Conservation (phyloP, 768 basidiomycete species). For the Suillus variegatus region DNA sequence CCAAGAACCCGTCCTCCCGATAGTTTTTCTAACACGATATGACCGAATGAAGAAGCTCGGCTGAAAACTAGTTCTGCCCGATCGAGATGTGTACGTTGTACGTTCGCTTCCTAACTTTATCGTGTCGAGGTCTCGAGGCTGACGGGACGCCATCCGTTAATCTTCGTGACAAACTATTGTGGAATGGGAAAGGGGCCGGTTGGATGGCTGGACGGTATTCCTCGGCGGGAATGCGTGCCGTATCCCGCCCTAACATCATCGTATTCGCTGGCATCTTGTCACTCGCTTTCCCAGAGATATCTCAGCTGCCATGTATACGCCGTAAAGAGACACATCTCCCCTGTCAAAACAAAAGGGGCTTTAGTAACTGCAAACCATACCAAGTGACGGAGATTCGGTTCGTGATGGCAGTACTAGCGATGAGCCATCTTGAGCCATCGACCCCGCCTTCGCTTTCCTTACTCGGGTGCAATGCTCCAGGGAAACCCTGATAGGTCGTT, state of each 20-base stretch:
- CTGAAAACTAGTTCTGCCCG: not conserved
- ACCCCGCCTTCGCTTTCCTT: constrained; percentile 3
- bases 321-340: not conserved
- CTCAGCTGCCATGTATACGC: not conserved
- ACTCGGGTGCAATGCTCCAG: not conserved
- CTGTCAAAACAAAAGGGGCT: not conserved
- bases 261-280: constrained; percentile 4
- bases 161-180: not conserved
- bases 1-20: constrained; percentile 1
- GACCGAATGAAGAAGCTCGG: constrained; percentile 3
- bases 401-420: not conserved
- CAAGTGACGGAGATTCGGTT: constrained; percentile 3
- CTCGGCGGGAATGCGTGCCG: constrained; percentile 2
- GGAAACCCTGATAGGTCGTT: not conserved
- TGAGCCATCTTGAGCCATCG: not conserved
- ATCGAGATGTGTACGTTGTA: not conserved
- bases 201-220: not conserved
- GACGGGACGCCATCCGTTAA: constrained; percentile 5
- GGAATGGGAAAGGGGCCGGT: not conserved
- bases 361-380: not conserved
- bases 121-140: not conserved
- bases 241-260: constrained; percentile 4
- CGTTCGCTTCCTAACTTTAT: not conserved
- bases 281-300: constrained; percentile 3
- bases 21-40: not conserved